Evolutionary conservation across 2,329 filamentous ascomycete species (phyloP), one percentile per base, ranked within the genome.

Genomic region (Penicillium crustosum): DNA sequence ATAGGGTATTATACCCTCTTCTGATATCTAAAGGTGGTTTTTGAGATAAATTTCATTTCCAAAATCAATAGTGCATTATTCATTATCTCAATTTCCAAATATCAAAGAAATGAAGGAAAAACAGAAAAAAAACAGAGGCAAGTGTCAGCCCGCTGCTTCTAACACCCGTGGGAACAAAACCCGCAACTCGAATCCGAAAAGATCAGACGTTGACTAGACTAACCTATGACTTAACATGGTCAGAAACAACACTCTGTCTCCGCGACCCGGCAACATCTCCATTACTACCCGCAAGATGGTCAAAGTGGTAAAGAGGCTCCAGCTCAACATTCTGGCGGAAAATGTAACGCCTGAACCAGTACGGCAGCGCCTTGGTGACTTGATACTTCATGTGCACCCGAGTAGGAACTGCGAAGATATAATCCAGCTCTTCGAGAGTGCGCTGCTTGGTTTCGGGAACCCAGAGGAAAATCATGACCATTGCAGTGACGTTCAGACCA

Each of bases 381-480:
- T 88, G 84, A 61, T 88, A 88, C 55, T 72, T 75, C 68, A 82
- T 80, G 65, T 85, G 85, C 50, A 77, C 79, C 23, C 79, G 73
- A 7, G 83, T 86, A 2, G 84, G 84, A 4, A 88, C 84, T 5
- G 82, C 83, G 66, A 82, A 82, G 58, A 81, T 76, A 59, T 80
- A 81, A 61, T 89, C 86, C 36, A 89, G 73, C 68, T 86, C 83
- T 68, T 67, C 70, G 10, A 77, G 67, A 2, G 82, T 84, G 33
- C 79, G 78, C 65, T 84, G 79, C 61, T 83, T 84, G 4, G 82
- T 84, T 67, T 84, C 82, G 1, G 82, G 82, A 0, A 85, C 73
- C 68, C 81, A 83, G 41, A 88, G 75, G 75, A 87, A 87, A 61
- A 89, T 88, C 77, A 89, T 82, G 25, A 84, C 57, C 17, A 88